Evolutionary conservation across 164 flowering plant species (phyloP).

Genomic region (Litsea cubeba): DNA sequence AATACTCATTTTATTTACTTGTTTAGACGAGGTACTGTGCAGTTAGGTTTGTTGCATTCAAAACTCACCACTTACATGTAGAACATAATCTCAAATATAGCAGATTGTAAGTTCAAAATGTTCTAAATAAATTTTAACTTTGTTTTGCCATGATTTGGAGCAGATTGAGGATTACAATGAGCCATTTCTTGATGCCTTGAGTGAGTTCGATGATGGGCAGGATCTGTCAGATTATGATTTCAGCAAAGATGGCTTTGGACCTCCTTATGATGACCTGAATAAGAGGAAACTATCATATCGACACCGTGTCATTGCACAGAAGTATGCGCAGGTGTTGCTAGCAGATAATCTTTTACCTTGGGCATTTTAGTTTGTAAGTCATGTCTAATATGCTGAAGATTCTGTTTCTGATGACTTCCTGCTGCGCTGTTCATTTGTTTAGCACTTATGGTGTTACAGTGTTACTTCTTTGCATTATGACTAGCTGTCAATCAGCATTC

Average conservation of each 20-base stretch:
- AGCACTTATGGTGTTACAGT: neutral
- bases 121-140: neutral
- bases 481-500: too few relatives aligned
- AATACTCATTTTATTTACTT: too few relatives aligned
- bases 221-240: conserved; percentile 84
- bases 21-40: neutral
- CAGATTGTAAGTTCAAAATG: neutral
- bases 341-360: neutral
- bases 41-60: neutral
- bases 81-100: neutral
- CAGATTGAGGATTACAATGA: conserved; percentile 78
- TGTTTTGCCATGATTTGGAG: conserved; percentile 10
- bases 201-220: conserved; percentile 67
- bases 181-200: conserved; percentile 67
- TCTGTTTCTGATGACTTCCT: neutral
- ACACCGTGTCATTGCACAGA: conserved; percentile 58
- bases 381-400: neutral
- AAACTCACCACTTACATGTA: neutral
- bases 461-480: neutral
- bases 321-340: conserved; percentile 60
- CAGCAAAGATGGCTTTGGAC: conserved; percentile 50
- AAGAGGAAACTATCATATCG: conserved; percentile 80
- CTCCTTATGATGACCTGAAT: conserved; percentile 53
- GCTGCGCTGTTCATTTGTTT: neutral
- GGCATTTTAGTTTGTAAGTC: conserved; percentile 1